A percentile compares a stretch with the other conserved stretches of the same genome.
Evolutionary conservation across 2,329 filamentous ascomycete genomes (phyloP).

Genomic region (Taxawa tesnikishii): DNA sequence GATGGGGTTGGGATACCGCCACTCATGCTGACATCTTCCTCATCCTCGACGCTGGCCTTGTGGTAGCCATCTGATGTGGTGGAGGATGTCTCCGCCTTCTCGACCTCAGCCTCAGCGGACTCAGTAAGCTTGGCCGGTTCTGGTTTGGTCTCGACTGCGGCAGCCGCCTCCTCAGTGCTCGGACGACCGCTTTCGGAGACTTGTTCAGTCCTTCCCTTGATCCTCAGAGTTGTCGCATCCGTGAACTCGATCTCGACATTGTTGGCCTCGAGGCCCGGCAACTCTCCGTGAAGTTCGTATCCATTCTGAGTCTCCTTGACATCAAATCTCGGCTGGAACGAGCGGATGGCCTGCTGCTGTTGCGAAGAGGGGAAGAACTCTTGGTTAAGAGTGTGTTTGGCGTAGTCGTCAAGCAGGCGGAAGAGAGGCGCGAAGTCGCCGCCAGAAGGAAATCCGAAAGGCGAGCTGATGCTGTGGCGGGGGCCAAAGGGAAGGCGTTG

Average conservation of each 20-base stretch:
- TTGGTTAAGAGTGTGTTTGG: slow-evolving; percentile 18
- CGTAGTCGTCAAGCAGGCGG: slow-evolving; percentile 36
- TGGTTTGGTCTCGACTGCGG: slow-evolving; percentile 31
- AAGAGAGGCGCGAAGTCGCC: slow-evolving; percentile 28
- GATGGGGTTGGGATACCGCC: slow-evolving; percentile 5
- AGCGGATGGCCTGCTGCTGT: slow-evolving; percentile 22
- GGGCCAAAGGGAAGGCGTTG: slow-evolving; percentile 21
- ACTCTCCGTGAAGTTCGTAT: slow-evolving; percentile 71
- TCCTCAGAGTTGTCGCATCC: slow-evolving; percentile 58
- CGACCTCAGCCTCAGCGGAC: slow-evolving; percentile 8
- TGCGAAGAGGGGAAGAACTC: slow-evolving; percentile 7
- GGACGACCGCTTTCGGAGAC: slow-evolving; percentile 44
- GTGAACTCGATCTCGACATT: slow-evolving; percentile 68
- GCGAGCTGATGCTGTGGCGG: too few relatives aligned
- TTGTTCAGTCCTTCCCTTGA: slow-evolving; percentile 59
- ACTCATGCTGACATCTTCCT: slow-evolving; percentile 15
- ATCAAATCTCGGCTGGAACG: slow-evolving; percentile 69
- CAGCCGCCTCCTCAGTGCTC: too few relatives aligned
- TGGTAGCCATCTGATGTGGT: slow-evolving; percentile 28
- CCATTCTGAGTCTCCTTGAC: slow-evolving; percentile 54
- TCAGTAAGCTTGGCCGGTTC: slow-evolving; percentile 18
- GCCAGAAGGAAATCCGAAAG: too few relatives aligned
- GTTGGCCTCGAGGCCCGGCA: slow-evolving; percentile 63
- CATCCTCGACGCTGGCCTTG: slow-evolving; percentile 57
- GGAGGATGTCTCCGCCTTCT: slow-evolving; percentile 7